Percentiles rank a stretch among this genome's conserved stretches.
phyloP scores from a whole-genome alignment of 73 alveolate species.

The Paramecium sexaurelia region DNA sequence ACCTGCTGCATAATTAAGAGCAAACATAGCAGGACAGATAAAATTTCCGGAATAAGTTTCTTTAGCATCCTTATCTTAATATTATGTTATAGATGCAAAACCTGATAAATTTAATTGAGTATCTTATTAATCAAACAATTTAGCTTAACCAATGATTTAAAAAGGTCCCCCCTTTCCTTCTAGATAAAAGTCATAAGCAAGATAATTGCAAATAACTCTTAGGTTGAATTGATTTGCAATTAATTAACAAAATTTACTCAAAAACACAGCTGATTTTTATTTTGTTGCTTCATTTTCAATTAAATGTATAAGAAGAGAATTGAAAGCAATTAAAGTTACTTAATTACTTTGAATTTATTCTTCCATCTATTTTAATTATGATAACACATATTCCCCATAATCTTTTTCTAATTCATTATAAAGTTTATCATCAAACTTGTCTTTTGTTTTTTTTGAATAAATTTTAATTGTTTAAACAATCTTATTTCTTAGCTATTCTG shows the following conservation, averaged over 20 bases:
- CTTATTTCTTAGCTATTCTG: neutral
- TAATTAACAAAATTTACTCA: neutral
- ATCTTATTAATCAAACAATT: neutral
- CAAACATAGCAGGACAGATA: conserved; percentile 38
- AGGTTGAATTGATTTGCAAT: neutral
- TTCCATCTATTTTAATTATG: neutral
- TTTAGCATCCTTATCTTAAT: neutral
- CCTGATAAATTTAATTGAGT: neutral
- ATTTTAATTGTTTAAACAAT: neutral
- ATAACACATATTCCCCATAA: neutral
- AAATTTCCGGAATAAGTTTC: neutral
- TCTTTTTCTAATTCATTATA: neutral
- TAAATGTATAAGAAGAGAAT: neutral
- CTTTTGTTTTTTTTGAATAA: neutral
- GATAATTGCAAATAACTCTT: neutral
- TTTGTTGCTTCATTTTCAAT: neutral
- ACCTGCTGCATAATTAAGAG: neutral
- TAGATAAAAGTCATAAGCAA: neutral
- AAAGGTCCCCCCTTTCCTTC: conserved; percentile 13
- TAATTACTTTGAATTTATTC: neutral
- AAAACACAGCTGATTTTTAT: neutral
- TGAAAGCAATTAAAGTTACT: neutral
- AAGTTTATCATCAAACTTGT: neutral
- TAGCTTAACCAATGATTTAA: neutral
- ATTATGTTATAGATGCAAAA: neutral